Evolutionary conservation across 2,329 filamentous ascomycete genomes (phyloP).

Genomic region (Fusarium sp.): DNA sequence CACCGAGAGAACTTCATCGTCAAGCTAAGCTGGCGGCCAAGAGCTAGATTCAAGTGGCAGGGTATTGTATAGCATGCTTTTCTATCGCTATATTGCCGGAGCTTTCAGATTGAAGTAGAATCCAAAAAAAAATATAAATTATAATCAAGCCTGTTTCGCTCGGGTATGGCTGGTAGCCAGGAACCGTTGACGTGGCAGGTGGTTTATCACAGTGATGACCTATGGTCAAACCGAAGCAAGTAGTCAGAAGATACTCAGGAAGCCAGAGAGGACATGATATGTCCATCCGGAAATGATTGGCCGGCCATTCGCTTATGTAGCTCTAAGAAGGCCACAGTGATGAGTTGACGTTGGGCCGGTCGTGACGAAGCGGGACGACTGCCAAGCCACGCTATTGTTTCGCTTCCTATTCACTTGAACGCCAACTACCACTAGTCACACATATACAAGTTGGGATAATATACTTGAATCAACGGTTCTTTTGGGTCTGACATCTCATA

Average conservation of each 20-base stretch:
- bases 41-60: fast-evolving
- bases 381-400: not conserved
- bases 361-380: not conserved
- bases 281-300: fast-evolving
- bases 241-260: fast-evolving
- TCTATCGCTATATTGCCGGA: no score
- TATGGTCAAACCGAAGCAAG: fast-evolving
- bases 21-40: conserved; percentile 1
- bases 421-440: fast-evolving
- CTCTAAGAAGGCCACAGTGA: not conserved
- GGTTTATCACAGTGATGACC: fast-evolving
- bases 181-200: fast-evolving
- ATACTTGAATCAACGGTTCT: fast-evolving
- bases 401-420: not conserved
- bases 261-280: fast-evolving
- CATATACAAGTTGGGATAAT: fast-evolving
- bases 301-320: not conserved
- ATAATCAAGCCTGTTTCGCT: fast-evolving
- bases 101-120: fast-evolving
- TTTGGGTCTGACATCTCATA: not conserved
- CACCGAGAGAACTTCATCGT: conserved; percentile 7
- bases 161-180: fast-evolving
- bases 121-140: fast-evolving
- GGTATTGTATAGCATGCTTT: no score
- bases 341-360: not conserved